Evolutionary conservation across 768 basidiomycete genomes (phyloP).

Genomic region (Hericium coralloides): DNA sequence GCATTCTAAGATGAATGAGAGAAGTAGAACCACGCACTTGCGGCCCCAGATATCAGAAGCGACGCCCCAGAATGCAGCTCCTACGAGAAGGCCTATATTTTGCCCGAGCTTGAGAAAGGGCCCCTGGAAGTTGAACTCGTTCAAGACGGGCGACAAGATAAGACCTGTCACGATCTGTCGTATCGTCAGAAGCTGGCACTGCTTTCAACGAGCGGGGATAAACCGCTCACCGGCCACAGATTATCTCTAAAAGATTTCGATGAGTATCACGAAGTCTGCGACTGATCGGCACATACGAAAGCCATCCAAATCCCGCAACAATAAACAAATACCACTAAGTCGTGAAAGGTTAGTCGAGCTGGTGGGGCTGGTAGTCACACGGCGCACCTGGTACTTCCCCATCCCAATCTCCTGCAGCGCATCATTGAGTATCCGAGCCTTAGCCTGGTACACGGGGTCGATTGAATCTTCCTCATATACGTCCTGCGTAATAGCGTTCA

Average conservation of each 20-base stretch:
- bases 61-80: constrained; percentile 61
- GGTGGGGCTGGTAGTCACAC: neutral
- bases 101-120: constrained; percentile 62
- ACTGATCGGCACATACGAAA: constrained; percentile 41
- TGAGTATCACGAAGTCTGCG: neutral
- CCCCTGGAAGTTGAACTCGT: constrained; percentile 54
- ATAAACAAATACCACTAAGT: constrained; percentile 51
- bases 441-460: constrained; percentile 41
- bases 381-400: constrained; percentile 43
- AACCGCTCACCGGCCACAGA: constrained; percentile 52
- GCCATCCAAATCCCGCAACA: constrained; percentile 68
- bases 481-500: constrained; percentile 2
- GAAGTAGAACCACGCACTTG: constrained; percentile 27
- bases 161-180: constrained; percentile 53
- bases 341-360: neutral
- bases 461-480: constrained; percentile 4
- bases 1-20: neutral
- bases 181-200: neutral
- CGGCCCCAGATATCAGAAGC: constrained; percentile 67
- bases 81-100: constrained; percentile 62
- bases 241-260: constrained; percentile 40
- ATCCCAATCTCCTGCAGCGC: constrained; percentile 47
- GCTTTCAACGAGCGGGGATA: too few relatives aligned
- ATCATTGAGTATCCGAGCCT: constrained; percentile 37
- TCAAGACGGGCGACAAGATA: constrained; percentile 51